Base-by-base conservation (phyloP, 2,329 filamentous ascomycete genomes). In the Colletotrichum siamense region DNA sequence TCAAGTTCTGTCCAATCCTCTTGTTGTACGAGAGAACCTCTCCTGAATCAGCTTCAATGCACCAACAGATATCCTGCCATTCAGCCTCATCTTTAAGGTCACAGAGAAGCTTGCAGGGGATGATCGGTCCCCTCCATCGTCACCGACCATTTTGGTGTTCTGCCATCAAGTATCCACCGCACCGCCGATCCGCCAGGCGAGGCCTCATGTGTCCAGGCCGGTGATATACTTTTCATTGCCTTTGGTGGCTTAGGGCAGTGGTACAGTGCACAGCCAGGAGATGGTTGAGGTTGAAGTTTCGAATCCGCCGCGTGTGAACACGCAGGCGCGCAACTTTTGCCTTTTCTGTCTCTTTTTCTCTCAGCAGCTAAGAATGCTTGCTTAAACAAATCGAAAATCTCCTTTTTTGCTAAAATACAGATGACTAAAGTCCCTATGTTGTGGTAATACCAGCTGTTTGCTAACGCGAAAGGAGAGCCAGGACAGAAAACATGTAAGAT, bases 231-330 rank as follows among this genome's bases (percentile, higher is more conserved):
- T n/a, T n/a, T n/a, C n/a, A 28, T 59, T 59, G 55, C 15, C 24
- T 30, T 30, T 30, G 55, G 15, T n/a, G 6, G 24, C 8, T 26
- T 59, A 24, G 55, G 22, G 22, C 28, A 59, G 55, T 59, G 24
- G 55, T 59, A 4, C 1, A 18, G 0, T 4, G 8, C 24, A 59
- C 2, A 0, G 2, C 0, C 6, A 9, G 8, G 13, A 5, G 39
- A 0, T 18, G 15, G 24, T 18, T 0, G 24, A 30, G 3, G 44
- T 52, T 22, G n/a, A 2, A 3, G 15, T 15, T 59, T 13, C 24
- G 4, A 28, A 13, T 2, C 6, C 24, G 55, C 55, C 55, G 55
- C 8, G 24, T 30, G 1, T 16, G 0, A 0, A 18, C 26, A 59
- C 9, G 55, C 24, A 6, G 24, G 55, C 55, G 24, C 24, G 55